Conservation (phyloP, 768 basidiomycete species). For the Mycena capillaripes region DNA sequence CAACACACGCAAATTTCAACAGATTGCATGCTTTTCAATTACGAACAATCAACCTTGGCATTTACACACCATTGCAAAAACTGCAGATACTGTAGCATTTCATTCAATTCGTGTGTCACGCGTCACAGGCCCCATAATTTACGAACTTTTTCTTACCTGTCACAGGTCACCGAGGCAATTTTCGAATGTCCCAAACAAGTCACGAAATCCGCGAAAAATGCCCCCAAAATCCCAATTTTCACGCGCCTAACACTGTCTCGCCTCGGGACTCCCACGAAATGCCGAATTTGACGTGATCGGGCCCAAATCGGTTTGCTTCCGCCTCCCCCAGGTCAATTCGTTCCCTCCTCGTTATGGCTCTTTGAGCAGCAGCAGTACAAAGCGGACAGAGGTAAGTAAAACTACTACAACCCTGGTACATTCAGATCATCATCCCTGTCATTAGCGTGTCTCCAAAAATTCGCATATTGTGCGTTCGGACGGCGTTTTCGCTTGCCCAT, state of each 20-base stretch:
- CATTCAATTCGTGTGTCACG: neutral
- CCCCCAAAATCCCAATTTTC: neutral
- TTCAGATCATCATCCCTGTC: slow-evolving; percentile 4
- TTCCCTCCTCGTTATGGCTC: neutral
- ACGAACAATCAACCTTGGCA: too few species aligned
- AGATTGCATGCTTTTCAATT: too few species aligned
- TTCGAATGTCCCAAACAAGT: neutral
- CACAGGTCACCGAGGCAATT: too few species aligned
- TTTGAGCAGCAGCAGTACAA: neutral
- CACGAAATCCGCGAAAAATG: neutral
- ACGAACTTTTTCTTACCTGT: neutral
- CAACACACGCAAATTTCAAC: too few species aligned
- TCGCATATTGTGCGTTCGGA: neutral
- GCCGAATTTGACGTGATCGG: neutral
- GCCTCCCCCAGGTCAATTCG: neutral
- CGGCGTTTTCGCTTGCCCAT: neutral
- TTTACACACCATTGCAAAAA: too few species aligned
- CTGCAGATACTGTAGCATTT: too few species aligned
- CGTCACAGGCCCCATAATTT: neutral
- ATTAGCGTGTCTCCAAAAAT: slow-evolving; percentile 11
- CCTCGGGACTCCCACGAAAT: neutral
- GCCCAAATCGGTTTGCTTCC: neutral
- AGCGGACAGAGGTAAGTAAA: neutral
- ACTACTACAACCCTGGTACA: slow-evolving; percentile 8
- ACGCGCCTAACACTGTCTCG: neutral